Base-by-base conservation (phyloP, 345 rosid species). In the Aquilaria sinensis region DNA sequence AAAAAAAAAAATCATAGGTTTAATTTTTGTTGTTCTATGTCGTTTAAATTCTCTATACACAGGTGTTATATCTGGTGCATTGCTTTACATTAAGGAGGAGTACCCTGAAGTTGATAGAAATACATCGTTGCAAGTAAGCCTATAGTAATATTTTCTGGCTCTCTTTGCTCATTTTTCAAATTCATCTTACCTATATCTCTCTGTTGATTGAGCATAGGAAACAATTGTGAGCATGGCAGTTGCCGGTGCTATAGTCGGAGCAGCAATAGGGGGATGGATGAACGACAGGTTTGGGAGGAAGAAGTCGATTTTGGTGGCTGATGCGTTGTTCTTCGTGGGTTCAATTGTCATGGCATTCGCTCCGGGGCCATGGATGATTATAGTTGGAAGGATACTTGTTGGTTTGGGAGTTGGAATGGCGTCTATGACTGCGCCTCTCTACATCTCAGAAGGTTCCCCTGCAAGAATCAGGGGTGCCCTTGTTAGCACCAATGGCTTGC, bases 361-460 rank as follows among this genome's bases (percentile, higher is more conserved):
- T 68, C 91, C 90, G 0, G 81, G 73, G 52, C 96, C 95, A 0
- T 80, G 85, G 86, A 70, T 94, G 48, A 80, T 90, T 53, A 77
- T 90, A 49, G 0, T 88, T 0, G 99, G 97, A 7, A 85, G 97
- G 67, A 48, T 88, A 60, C 77, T 94, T 5, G 92, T 90, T 12
- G 99, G 99, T 4, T 69, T 90, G 2, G 99, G 99, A 10, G 97
- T 90, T 4, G 97, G 97, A 53, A 90, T 85, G 95, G 99, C 96
- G 51, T 94, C 99, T 62, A 90, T 94, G 97, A 88, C 96, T 0
- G 62, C 99, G 0, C 97, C 99, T 31, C 94, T 94, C 37, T 94
- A 94, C 58, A 94, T 94, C 50, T 90, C 99, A 0, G 96, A 94
- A 67, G 83, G 90, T 16, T 94, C 97, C 13, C 99, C 99, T 30